phyloP scores from a whole-genome alignment of 2,329 filamentous ascomycete genomes.

The Helotiales sp. region DNA sequence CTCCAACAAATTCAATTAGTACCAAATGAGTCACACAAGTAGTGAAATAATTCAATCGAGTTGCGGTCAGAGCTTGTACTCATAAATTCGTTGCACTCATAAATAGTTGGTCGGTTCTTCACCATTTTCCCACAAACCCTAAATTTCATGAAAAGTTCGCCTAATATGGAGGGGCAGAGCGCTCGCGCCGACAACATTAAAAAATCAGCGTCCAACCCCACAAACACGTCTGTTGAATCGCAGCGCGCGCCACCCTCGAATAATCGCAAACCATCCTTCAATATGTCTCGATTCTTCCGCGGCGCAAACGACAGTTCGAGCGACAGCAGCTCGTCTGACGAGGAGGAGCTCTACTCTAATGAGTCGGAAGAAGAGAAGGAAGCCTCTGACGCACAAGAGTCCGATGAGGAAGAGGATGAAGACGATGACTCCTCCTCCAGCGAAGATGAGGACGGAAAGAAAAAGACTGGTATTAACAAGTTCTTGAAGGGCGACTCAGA shows the following conservation, averaged over 20 bases:
- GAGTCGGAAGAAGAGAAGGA: constrained; percentile 65
- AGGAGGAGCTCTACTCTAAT: constrained; percentile 89
- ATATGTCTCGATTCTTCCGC: constrained; percentile 96
- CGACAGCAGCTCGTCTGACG: constrained; percentile 89
- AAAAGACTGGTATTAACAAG: constrained; percentile 70
- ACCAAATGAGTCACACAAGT: background rate
- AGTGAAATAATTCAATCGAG: background rate
- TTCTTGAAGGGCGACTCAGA: constrained; percentile 82
- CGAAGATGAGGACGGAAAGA: constrained; percentile 63
- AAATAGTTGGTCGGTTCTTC: background rate
- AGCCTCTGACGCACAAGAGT: constrained; percentile 41
- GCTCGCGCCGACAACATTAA: constrained; percentile 15
- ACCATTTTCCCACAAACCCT: background rate
- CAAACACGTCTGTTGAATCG: constrained; percentile 3
- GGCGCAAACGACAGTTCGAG: constrained; percentile 83
- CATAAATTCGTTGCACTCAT: background rate
- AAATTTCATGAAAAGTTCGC: constrained; percentile 12
- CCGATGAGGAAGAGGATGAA: constrained; percentile 52
- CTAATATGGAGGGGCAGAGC: constrained; percentile 15
- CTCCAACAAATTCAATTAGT: background rate
- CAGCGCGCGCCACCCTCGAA: background rate
- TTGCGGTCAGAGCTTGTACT: background rate
- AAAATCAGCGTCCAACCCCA: constrained; percentile 8
- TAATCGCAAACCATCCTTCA: constrained; percentile 38
- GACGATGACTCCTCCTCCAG: constrained; percentile 58